phyloP scores from a whole-genome alignment of 1,284 basidiomycete species.

The Cutaneotrichosporon dermatis region DNA sequence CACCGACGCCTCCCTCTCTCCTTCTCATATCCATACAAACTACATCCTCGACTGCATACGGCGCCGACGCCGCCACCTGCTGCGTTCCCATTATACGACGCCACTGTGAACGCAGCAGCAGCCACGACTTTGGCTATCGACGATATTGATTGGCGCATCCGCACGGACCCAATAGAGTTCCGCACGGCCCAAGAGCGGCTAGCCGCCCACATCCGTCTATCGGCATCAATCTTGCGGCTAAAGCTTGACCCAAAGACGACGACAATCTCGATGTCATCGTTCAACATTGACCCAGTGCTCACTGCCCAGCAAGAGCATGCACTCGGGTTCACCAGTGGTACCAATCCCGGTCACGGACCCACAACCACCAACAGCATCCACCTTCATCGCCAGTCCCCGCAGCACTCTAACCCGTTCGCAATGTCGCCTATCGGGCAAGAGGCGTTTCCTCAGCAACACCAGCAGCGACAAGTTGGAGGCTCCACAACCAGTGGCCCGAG shows the following conservation, averaged over 20 bases:
- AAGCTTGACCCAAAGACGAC: not conserved
- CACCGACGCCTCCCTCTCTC: too few relatives aligned
- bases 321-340: not conserved
- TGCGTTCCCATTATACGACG: too few relatives aligned
- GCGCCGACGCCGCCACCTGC: too few relatives aligned
- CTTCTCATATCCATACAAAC: too few relatives aligned
- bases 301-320: not conserved
- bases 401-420: not conserved
- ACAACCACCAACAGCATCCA: not conserved
- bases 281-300: slow-evolving; percentile 1
- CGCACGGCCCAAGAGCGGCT: too few relatives aligned
- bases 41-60: too few relatives aligned
- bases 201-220: too few relatives aligned
- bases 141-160: too few relatives aligned
- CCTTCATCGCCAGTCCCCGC: not conserved
- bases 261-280: not conserved
- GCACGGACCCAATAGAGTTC: too few relatives aligned
- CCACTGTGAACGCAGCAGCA: too few relatives aligned
- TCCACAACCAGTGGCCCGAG: not conserved
- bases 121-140: too few relatives aligned
- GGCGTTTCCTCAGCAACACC: not conserved
- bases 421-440: not conserved
- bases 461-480: not conserved
- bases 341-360: not conserved
- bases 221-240: too few relatives aligned